These are phyloP conservation scores for Termitomyces titanicus DNA, from an alignment of 768 basidiomycete species.

Conservation along the genomic window DNA sequence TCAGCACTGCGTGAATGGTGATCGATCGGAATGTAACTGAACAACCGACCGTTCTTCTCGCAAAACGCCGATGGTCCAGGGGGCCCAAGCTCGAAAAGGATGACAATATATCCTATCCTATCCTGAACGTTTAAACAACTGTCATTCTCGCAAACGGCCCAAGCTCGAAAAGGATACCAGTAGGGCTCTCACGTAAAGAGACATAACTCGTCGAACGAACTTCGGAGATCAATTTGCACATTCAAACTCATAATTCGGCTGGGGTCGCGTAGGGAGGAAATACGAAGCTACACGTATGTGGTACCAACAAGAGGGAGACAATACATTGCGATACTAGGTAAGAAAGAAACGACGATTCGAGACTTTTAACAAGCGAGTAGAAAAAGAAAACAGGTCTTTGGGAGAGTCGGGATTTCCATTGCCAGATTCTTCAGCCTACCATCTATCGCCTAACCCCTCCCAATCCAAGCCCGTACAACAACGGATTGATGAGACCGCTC, in stretches of 20 bases:
- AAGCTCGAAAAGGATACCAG: too few relatives aligned
- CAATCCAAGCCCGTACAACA: conserved; percentile 11
- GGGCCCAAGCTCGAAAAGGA: too few relatives aligned
- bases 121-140: too few relatives aligned
- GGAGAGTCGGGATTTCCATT: background rate
- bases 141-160: too few relatives aligned
- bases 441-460: conserved; percentile 12
- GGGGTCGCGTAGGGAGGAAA: background rate
- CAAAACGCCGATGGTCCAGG: too few relatives aligned
- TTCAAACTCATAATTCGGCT: background rate
- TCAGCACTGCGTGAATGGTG: too few relatives aligned
- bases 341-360: background rate
- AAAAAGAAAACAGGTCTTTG: background rate
- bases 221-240: background rate
- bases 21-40: too few relatives aligned
- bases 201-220: background rate
- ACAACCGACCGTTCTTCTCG: too few relatives aligned
- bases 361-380: background rate
- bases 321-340: background rate
- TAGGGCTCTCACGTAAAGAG: too few relatives aligned
- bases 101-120: too few relatives aligned
- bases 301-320: background rate
- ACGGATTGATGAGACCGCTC: conserved; percentile 3
- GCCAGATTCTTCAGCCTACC: background rate
- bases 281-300: conserved; percentile 1